phyloP scores from a whole-genome alignment of 2,329 filamentous ascomycete genomes.

The Cladosporium phlei region DNA sequence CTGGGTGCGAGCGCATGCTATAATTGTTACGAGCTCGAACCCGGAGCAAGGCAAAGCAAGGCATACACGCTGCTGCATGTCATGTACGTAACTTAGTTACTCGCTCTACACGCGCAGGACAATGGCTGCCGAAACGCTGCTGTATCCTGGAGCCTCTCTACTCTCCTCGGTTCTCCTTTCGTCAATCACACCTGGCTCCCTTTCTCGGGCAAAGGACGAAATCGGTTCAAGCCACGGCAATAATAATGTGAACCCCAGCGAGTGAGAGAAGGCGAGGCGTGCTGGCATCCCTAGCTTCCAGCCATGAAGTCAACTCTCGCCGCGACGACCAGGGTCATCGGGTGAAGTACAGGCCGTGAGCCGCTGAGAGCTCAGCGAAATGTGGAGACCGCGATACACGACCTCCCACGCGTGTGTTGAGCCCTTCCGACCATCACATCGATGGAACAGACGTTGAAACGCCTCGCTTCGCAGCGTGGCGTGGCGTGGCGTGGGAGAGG shows the following conservation, averaged over 20 bases:
- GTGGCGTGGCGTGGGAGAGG: conserved; percentile 7
- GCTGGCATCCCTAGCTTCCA: conserved; percentile 14
- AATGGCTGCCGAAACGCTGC: conserved; percentile 1
- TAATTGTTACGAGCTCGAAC: conserved; percentile 8
- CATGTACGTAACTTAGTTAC: background rate
- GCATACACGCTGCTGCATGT: background rate
- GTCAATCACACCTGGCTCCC: too few species aligned
- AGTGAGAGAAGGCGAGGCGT: conserved; percentile 11
- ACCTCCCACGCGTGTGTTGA: conserved; percentile 12
- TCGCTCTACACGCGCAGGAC: conserved; percentile 1
- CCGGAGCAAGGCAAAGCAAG: background rate
- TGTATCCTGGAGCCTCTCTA: too few species aligned
- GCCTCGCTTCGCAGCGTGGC: conserved; percentile 12
- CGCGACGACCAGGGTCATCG: conserved; percentile 10
- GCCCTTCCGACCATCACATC: conserved; percentile 1
- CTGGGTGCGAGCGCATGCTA: conserved; percentile 1
- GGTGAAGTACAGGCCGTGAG: conserved; percentile 8
- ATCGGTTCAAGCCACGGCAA: conserved; percentile 11
- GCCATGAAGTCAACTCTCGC: conserved; percentile 13
- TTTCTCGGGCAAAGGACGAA: too few species aligned
- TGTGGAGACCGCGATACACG: conserved; percentile 4
- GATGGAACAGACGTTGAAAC: conserved; percentile 12
- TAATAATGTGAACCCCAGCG: conserved; percentile 10
- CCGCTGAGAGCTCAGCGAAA: conserved; percentile 11
- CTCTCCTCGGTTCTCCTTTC: background rate